Evolutionary conservation across 352 stramenopile species (phyloP).

Genomic region (Phytophthora hybrid): DNA sequence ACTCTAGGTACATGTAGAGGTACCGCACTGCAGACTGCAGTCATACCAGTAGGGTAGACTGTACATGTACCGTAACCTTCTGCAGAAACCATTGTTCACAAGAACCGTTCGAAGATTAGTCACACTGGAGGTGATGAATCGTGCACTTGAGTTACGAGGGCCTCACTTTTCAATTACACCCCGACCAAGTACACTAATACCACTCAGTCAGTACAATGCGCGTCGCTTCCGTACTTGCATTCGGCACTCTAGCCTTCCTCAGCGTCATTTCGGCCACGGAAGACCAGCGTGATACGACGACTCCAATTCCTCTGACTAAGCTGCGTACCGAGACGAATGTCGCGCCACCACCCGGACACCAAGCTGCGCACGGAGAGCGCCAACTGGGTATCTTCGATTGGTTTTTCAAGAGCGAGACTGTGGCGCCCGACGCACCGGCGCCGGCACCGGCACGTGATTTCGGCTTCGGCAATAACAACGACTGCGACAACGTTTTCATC

Average conservation of each 20-base stretch:
- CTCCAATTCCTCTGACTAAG: not conserved
- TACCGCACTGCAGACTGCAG: too few species aligned
- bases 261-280: not conserved
- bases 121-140: too few species aligned
- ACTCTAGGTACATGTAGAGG: too few species aligned
- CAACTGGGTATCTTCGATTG: not conserved
- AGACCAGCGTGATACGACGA: not conserved
- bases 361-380: not conserved
- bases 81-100: too few species aligned
- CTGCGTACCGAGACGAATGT: not conserved
- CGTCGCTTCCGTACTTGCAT: not conserved
- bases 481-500: not conserved
- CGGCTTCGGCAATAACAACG: not conserved
- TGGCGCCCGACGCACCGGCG: not conserved
- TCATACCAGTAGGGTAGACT: too few species aligned
- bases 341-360: not conserved
- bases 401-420: not conserved
- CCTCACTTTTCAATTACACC: not conserved
- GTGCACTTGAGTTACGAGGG: too few species aligned
- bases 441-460: not conserved
- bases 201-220: not conserved
- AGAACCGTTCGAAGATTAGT: too few species aligned
- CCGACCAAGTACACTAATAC: not conserved
- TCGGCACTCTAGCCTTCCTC: not conserved
- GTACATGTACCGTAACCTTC: too few species aligned